phyloP scores from a whole-genome alignment of 148 eudicot species.

The Cornus kousa region DNA sequence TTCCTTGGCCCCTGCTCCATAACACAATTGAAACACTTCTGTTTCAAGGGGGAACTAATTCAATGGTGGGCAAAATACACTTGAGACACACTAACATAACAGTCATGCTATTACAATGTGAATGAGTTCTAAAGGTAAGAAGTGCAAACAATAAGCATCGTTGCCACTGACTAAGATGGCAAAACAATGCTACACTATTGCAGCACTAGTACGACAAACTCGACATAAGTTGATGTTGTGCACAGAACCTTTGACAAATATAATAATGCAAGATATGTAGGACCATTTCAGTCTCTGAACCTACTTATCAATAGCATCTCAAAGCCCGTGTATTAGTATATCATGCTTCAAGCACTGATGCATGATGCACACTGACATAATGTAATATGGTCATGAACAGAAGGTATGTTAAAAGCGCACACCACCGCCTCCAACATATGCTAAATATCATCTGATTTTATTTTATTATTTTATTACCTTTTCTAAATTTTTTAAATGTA shows the following conservation, averaged over 20 bases:
- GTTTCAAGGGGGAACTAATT: neutral
- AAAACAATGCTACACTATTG: neutral
- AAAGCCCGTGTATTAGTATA: too few species aligned
- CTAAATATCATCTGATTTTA: too few species aligned
- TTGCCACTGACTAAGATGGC: neutral
- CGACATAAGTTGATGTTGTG: neutral
- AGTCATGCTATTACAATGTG: neutral
- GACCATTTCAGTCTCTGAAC: neutral
- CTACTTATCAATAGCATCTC: neutral
- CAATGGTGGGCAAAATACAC: neutral
- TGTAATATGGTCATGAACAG: neutral
- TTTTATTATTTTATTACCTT: too few species aligned
- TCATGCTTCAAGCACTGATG: too few species aligned
- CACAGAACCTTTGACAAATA: neutral
- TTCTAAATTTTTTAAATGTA: too few species aligned
- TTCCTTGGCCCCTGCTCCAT: neutral
- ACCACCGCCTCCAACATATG: too few species aligned
- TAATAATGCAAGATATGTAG: neutral
- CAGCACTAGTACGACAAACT: neutral
- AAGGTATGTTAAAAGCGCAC: too few species aligned
- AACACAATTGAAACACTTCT: neutral
- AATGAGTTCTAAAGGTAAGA: neutral
- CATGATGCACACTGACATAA: too few species aligned
- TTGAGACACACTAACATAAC: neutral
- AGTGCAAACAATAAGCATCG: neutral